Percentiles rank a stretch among this genome's conserved stretches.
phyloP scores from a whole-genome alignment of 1,139 yeast genomes.

The Fermentozyma sake region DNA sequence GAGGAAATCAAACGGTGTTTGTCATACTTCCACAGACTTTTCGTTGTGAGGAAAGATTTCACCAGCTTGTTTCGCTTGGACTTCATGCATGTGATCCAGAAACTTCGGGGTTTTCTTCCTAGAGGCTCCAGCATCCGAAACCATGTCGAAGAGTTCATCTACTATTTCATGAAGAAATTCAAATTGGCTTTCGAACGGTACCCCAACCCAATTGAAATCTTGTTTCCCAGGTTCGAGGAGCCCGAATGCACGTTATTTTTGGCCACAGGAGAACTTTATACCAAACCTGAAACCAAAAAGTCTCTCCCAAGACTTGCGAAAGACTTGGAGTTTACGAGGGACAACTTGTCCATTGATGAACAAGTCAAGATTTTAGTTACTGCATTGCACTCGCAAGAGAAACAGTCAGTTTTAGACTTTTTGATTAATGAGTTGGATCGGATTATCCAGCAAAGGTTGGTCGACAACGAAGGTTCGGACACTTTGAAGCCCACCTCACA shows the following conservation, averaged over 20 bases:
- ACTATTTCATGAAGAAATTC: conserved; percentile 64
- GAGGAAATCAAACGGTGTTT: conserved; percentile 61
- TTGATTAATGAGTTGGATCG: conserved; percentile 34
- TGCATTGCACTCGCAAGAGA: conserved; percentile 44
- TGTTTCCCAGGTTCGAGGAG: conserved; percentile 61
- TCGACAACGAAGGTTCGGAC: conserved; percentile 10
- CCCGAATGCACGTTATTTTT: conserved; percentile 32
- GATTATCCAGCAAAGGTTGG: conserved; percentile 19
- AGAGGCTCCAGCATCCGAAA: conserved; percentile 38
- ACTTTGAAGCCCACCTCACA: conserved; percentile 16
- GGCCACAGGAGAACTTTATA: conserved; percentile 48
- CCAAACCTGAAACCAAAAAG: conserved; percentile 16
- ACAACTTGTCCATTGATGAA: conserved; percentile 27
- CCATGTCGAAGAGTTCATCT: conserved; percentile 64
- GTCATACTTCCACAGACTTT: conserved; percentile 67
- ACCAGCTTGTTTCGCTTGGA: conserved; percentile 70
- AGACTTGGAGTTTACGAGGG: conserved; percentile 35
- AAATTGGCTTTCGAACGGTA: conserved; percentile 42
- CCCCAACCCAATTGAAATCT: conserved; percentile 65
- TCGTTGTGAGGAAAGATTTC: conserved; percentile 56
- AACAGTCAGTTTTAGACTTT: conserved; percentile 39
- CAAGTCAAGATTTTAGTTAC: conserved; percentile 46
- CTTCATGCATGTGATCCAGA: conserved; percentile 47
- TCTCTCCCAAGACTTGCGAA: conserved; percentile 27
- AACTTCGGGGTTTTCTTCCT: conserved; percentile 29